Evolutionary conservation across 352 stramenopile genomes (phyloP), one percentile per base, ranked within the genome.

Genomic region (Globisporangium ultimum): DNA sequence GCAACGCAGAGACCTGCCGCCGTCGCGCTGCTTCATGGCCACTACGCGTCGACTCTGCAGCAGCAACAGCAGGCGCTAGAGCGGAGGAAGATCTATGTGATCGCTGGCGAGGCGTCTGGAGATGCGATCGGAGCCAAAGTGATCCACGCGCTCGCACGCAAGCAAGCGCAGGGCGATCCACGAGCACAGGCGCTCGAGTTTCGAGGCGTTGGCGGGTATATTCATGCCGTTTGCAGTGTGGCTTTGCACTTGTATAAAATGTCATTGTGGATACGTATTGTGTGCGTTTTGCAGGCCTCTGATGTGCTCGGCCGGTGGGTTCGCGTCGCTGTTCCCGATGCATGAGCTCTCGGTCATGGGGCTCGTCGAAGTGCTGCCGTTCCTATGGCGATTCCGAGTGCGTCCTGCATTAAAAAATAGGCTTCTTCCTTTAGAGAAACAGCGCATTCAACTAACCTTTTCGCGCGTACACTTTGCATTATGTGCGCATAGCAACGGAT

Each of bases 71-170:
- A 6, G 24, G 2, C 24, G 5, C 2, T 32, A 5, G 24, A 46
- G 55, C 54, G 51, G 48, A 66, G 66, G 45, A 67, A 58, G 13
- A 48, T 93, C 13, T 93, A 90, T 38, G 51, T 93, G 47, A 75
- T 93, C 42, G 80, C 83, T 49, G 83, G 80, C 11, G 83, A 93
- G 60, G 66, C 83, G 1, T 93, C 83, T 28, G 78, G 83, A 18
- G 83, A 92, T 50, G 79, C 78, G n/a, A 90, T 93, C 42, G 83
- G 83, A 22, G 72, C 71, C 58, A 90, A 92, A 66, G 69, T 84
- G 41, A 76, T 93, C 59, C 64, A 59, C 13, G 79, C 80, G 15
- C 49, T 93, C 22, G 53, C 69, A 52, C 64, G 72, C 12, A 53
- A 75, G 20, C 15, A 55, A 13, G 46, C 1, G 2, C 22, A 22